These are phyloP conservation scores for Rhizopogon vinicolor DNA, from an alignment of 768 basidiomycete species.

Conservation along the genomic window DNA sequence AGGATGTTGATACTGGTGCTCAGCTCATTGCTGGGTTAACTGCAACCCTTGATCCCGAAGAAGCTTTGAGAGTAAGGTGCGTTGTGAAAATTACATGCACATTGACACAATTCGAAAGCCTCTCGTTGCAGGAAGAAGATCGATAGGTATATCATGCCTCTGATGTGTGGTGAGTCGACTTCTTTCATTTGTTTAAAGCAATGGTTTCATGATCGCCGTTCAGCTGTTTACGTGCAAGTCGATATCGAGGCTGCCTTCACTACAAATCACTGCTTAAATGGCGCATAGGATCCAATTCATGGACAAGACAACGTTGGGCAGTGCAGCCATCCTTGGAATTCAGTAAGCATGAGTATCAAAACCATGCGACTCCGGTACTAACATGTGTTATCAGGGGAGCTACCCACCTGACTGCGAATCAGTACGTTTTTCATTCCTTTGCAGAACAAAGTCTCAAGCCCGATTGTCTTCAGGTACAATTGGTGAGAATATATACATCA, in stretches of 20 bases:
- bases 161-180: constrained; percentile 55
- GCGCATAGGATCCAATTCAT: constrained; percentile 33
- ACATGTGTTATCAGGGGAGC: constrained; percentile 34
- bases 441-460: neutral
- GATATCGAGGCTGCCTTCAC: neutral
- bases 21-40: constrained; percentile 39
- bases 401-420: constrained; percentile 54
- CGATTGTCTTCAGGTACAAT: too few relatives aligned
- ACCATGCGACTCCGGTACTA: neutral
- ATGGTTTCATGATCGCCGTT: constrained; percentile 16
- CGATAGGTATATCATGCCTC: constrained; percentile 53
- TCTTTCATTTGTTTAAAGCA: neutral
- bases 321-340: too few relatives aligned
- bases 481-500: neutral
- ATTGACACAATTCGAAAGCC: neutral
- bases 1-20: constrained; percentile 49
- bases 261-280: neutral
- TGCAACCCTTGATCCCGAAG: constrained; percentile 38
- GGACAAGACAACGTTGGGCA: too few relatives aligned
- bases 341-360: constrained; percentile 29
- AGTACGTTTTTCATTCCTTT: constrained; percentile 33
- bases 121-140: constrained; percentile 41
- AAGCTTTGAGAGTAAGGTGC: constrained; percentile 44
- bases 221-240: constrained; percentile 46
- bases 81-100: constrained; percentile 4